A percentile compares a stretch with the other conserved stretches of the same genome.
Evolutionary conservation across 2,329 filamentous ascomycete genomes (phyloP).

Genomic region (Exophiala aquamarina): DNA sequence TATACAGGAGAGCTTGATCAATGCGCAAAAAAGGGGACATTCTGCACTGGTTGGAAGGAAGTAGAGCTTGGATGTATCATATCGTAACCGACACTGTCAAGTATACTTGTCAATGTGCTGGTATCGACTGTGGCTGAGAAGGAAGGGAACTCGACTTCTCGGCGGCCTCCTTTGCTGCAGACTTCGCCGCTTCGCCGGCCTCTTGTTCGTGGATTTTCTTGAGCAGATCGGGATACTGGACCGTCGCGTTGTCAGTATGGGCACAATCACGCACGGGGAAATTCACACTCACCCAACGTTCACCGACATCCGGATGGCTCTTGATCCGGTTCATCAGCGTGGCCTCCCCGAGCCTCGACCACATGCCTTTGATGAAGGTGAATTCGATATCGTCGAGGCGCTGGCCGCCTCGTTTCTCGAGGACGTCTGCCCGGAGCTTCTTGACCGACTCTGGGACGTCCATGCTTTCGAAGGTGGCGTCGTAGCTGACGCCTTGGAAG

Average conservation of each 20-base stretch:
- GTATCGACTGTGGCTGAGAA: slow-evolving; percentile 16
- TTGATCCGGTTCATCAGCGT: slow-evolving; percentile 82
- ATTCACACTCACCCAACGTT: slow-evolving; percentile 57
- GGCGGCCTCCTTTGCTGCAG: slow-evolving; percentile 16
- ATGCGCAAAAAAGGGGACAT: too few species aligned
- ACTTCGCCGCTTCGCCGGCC: slow-evolving; percentile 32
- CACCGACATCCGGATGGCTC: slow-evolving; percentile 83
- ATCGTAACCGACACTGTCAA: too few species aligned
- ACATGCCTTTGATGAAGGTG: slow-evolving; percentile 71
- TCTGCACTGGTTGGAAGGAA: too few species aligned
- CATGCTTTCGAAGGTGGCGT: slow-evolving; percentile 77
- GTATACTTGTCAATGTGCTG: slow-evolving; percentile 11
- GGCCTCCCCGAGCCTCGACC: slow-evolving; percentile 72
- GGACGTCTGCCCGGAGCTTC: slow-evolving; percentile 60
- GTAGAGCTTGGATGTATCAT: too few species aligned
- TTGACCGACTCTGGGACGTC: slow-evolving; percentile 65
- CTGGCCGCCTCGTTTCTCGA: slow-evolving; percentile 46
- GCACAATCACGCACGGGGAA: neutral
- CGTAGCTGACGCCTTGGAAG: slow-evolving; percentile 81
- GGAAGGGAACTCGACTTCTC: slow-evolving; percentile 4
- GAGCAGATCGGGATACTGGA: slow-evolving; percentile 59
- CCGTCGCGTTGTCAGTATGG: neutral
- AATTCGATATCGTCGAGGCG: slow-evolving; percentile 64
- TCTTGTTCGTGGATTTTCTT: slow-evolving; percentile 60
- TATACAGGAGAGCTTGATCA: too few species aligned